Evolutionary conservation across 225 moss, liverwort and hornwort species (phyloP).

Genomic region (Rhytidiadelphus loreus): DNA sequence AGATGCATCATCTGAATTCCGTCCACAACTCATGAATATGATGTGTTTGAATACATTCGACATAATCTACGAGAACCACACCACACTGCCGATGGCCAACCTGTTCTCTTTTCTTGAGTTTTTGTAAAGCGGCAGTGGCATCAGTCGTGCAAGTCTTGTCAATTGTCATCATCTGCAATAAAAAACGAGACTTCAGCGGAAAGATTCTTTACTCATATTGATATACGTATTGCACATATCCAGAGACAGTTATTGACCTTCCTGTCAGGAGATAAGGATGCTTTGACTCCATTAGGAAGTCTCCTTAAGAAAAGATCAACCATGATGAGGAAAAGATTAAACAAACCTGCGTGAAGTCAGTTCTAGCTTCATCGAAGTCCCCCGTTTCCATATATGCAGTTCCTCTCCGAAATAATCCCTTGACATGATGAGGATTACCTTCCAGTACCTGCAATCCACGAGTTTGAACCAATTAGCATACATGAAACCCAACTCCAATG

Average conservation of each 20-base stretch:
- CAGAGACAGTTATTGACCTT: neutral
- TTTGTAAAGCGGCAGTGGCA: conserved; percentile 66
- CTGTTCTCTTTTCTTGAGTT: conserved; percentile 88
- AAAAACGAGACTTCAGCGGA: neutral
- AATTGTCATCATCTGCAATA: conserved; percentile 61
- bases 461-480: neutral
- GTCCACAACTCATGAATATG: neutral
- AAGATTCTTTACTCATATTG: neutral
- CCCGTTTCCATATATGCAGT: conserved; percentile 72
- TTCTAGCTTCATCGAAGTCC: conserved; percentile 87
- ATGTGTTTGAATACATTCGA: neutral
- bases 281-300: neutral
- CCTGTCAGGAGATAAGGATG: neutral
- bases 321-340: neutral
- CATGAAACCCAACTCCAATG: neutral
- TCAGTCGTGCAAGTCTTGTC: conserved; percentile 66
- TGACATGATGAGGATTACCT: conserved; percentile 86
- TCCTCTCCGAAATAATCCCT: conserved; percentile 89
- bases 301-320: neutral
- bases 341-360: conserved; percentile 78
- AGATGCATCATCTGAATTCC: neutral
- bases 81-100: conserved; percentile 19
- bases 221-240: neutral
- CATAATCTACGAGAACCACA: neutral
- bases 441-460: conserved; percentile 62